phyloP scores from a whole-genome alignment of 352 stramenopile genomes.

The Phytophthora multivora region DNA sequence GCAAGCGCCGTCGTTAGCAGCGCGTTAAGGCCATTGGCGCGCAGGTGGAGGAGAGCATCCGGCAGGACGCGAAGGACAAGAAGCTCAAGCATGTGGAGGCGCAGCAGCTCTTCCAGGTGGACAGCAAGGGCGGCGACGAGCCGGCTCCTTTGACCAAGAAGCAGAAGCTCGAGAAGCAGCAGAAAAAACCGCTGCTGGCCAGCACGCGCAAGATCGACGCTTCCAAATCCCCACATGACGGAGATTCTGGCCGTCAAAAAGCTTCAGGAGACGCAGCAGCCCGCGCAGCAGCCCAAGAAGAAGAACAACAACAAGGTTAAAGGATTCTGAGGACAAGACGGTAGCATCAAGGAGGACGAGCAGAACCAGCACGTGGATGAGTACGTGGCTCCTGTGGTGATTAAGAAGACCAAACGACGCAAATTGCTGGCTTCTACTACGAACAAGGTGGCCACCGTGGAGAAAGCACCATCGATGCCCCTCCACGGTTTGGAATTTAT shows the following conservation, averaged over 20 bases:
- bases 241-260: slow-evolving; percentile 67
- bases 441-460: slow-evolving; percentile 72
- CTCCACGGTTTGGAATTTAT: too few relatives aligned
- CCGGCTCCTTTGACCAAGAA: slow-evolving; percentile 62
- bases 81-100: slow-evolving; percentile 77
- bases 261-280: slow-evolving; percentile 31
- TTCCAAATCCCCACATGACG: slow-evolving; percentile 62
- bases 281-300: slow-evolving; percentile 13
- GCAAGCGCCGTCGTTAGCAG: slow-evolving; percentile 62
- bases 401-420: slow-evolving; percentile 58
- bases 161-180: slow-evolving; percentile 60
- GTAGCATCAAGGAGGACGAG: slow-evolving; percentile 39
- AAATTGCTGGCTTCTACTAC: slow-evolving; percentile 67
- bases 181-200: slow-evolving; percentile 73
- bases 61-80: slow-evolving; percentile 75
- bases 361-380: slow-evolving; percentile 52
- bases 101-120: slow-evolving; percentile 83
- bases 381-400: slow-evolving; percentile 63
- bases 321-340: slow-evolving; percentile 54
- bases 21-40: slow-evolving; percentile 67
- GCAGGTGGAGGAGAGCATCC: slow-evolving; percentile 80
- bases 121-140: slow-evolving; percentile 61
- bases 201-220: slow-evolving; percentile 74
- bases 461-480: too few relatives aligned
- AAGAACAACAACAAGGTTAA: slow-evolving; percentile 25